Evolutionary conservation across 306 rosid species (phyloP).

Genomic region (Acacia confusa): DNA sequence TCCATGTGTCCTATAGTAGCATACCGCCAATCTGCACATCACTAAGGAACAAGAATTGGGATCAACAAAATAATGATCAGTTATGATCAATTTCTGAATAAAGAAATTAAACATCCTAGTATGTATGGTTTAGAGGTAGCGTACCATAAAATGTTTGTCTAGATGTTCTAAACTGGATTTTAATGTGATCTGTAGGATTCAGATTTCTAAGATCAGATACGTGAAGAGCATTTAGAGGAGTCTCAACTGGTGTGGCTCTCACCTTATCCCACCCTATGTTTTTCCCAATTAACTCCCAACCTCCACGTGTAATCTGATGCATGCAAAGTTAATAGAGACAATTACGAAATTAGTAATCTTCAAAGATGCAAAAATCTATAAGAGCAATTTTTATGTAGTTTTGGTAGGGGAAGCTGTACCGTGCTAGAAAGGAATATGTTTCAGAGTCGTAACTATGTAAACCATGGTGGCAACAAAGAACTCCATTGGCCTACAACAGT

Average conservation of each 20-base stretch:
- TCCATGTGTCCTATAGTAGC: not conserved
- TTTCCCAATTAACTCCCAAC: slow-evolving; percentile 49
- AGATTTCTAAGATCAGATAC: slow-evolving; percentile 49
- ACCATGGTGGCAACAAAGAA: slow-evolving; percentile 31
- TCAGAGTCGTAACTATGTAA: slow-evolving; percentile 52
- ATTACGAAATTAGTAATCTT: not conserved
- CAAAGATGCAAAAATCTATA: not conserved
- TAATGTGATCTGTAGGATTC: slow-evolving; percentile 69
- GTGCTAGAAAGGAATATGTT: slow-evolving; percentile 60
- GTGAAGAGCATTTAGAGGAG: slow-evolving; percentile 50
- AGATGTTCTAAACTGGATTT: slow-evolving; percentile 64
- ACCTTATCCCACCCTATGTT: slow-evolving; percentile 61
- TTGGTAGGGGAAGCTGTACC: slow-evolving; percentile 38
- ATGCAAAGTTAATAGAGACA: slow-evolving; percentile 4
- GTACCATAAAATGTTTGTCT: slow-evolving; percentile 59
- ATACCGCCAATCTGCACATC: not conserved
- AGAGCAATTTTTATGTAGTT: not conserved
- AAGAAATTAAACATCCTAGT: not conserved
- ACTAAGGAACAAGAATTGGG: not conserved
- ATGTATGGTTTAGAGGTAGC: not conserved
- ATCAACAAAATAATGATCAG: not conserved
- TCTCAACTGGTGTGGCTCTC: slow-evolving; percentile 54
- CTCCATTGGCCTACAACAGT: slow-evolving; percentile 34
- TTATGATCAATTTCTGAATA: not conserved
- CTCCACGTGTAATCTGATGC: slow-evolving; percentile 54